Base-by-base conservation (phyloP, 305 asterid genomes). In the Fraxinus nigra region DNA sequence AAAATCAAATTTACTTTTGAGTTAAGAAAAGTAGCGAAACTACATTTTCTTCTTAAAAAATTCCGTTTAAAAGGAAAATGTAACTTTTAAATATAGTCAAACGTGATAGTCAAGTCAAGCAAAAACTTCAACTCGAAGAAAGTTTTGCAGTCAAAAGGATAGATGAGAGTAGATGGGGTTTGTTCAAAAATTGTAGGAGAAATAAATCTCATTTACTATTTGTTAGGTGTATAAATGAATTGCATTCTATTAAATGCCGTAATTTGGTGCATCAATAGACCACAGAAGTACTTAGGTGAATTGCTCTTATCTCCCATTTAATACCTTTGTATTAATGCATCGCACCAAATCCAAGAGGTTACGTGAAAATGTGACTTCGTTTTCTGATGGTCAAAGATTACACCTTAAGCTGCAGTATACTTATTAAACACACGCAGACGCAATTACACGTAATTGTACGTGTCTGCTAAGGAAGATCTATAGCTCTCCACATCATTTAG, bases 201-300 rank as follows among this genome's bases (percentile, higher is more conserved):
- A 40, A 86, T 83, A 86, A 81, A 35, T 81, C 78, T 65, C 86
- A 83, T 86, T 90, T 88, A 90, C 81, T 87, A 84, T 85, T 84
- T 79, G 93, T 88, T 88, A 84, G 93, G 90, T 90, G 87, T 81
- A 84, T 35, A 76, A 51, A 54, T 76, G 67, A 40, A 40, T 13
- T 78, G 79, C 74, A 37, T 82, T 38, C 13, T 8, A 38, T 13
- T 43, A 43, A 43, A 43, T 46, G 54, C 54, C 54, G 54, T 13
- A 69, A 63, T 77, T 70, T 76, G 80, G 79, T 38, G 81, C 81
- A 46, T 70, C 34, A 76, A 81, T 22, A 81, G 26, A 79, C 80
- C 46, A 22, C 73, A 61, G 28, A 67, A 78, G 32, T 28, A 28
- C 32, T 76, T 76, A 76, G 33, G 38, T 46, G 67, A 16, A 76